phyloP scores from a whole-genome alignment of 164 flowering plant genomes.

The Aristolochia californica region DNA sequence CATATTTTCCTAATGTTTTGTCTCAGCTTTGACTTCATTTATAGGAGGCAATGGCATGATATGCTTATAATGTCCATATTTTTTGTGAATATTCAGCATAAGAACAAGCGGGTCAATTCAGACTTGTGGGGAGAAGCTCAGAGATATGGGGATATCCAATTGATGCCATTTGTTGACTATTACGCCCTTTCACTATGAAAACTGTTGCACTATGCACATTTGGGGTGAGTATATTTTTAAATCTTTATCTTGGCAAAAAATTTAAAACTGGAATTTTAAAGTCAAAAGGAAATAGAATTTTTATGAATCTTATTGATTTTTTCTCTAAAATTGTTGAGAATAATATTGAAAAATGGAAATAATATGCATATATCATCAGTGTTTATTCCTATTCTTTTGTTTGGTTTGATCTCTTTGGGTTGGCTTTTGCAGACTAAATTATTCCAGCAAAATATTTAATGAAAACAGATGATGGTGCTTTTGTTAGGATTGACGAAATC shows the following conservation, averaged over 20 bases:
- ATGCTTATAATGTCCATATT: neutral
- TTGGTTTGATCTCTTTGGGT: neutral
- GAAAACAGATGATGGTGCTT: slow-evolving; percentile 98
- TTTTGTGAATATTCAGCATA: slow-evolving; percentile 44
- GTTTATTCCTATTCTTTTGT: neutral
- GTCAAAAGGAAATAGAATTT: too few relatives aligned
- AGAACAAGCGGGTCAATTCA: slow-evolving; percentile 52
- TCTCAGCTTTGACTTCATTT: too few relatives aligned
- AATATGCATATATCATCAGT: too few relatives aligned
- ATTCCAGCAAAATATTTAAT: slow-evolving; percentile 79
- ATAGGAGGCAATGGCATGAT: neutral
- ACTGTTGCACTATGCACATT: slow-evolving; percentile 77
- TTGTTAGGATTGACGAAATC: slow-evolving; percentile 79
- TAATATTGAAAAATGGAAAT: too few relatives aligned
- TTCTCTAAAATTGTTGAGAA: too few relatives aligned
- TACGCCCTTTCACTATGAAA: slow-evolving; percentile 71
- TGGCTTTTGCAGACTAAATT: slow-evolving; percentile 48
- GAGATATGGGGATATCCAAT: slow-evolving; percentile 74
- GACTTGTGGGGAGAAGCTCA: slow-evolving; percentile 82
- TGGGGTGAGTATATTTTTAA: slow-evolving; percentile 41
- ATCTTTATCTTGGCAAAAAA: too few relatives aligned
- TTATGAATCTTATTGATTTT: too few relatives aligned
- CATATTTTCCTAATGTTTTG: too few relatives aligned
- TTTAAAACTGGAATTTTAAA: too few relatives aligned
- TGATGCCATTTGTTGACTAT: slow-evolving; percentile 96